These are phyloP conservation scores for Crepidotus sp. DNA, from an alignment of 1,284 basidiomycete genomes.

Conservation along the genomic window DNA sequence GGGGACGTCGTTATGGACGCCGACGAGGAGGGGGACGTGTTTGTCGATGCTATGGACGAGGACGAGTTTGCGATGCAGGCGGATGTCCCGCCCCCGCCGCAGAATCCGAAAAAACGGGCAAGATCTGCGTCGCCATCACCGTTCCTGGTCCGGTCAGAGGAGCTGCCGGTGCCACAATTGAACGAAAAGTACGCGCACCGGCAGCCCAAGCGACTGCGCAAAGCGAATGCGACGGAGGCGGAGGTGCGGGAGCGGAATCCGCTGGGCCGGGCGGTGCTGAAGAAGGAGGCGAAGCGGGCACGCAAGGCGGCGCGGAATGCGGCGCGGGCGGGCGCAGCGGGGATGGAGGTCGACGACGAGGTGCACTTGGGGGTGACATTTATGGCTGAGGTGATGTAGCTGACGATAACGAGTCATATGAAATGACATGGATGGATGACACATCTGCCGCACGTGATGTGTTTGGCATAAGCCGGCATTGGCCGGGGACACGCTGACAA, in stretches of 20 bases:
- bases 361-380: constrained; percentile 39
- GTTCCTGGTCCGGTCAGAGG: constrained; percentile 15
- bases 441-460: no score
- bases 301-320: constrained; percentile 35
- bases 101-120: constrained; percentile 28
- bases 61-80: constrained; percentile 34
- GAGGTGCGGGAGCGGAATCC: constrained; percentile 47
- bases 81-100: constrained; percentile 33
- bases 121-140: constrained; percentile 31
- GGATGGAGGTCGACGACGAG: constrained; percentile 38
- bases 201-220: constrained; percentile 52
- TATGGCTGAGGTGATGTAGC: constrained; percentile 29
- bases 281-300: constrained; percentile 52
- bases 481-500: no score
- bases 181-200: constrained; percentile 24
- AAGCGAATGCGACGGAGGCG: constrained; percentile 30
- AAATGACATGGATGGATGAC: no score
- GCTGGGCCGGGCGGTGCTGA: constrained; percentile 45
- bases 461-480: no score
- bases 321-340: constrained; percentile 17
- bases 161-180: constrained; percentile 14
- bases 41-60: constrained; percentile 32
- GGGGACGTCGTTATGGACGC: constrained; percentile 30
- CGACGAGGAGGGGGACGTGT: constrained; percentile 27
- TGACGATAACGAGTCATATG: no score